Conservation (phyloP, 306 rosid genomes). For the Pachyrhizus erosus region DNA sequence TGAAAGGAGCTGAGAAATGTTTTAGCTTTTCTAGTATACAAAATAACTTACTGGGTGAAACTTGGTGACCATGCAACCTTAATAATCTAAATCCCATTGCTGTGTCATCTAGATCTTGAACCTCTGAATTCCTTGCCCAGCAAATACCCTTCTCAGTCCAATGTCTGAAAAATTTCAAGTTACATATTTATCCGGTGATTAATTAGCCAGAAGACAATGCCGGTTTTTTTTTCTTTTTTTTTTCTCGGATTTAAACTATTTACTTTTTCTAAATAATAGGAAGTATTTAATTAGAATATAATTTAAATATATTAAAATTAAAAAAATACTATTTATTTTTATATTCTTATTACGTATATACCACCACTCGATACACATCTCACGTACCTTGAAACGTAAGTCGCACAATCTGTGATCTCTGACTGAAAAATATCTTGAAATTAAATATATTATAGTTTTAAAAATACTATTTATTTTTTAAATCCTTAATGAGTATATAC, state of each 20-base stretch:
- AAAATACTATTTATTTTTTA: neutral
- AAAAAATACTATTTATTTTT: neutral
- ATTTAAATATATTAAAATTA: neutral
- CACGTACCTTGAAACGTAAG: slow-evolving; percentile 60
- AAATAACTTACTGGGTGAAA: slow-evolving; percentile 63
- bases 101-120: slow-evolving; percentile 84
- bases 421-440: slow-evolving; percentile 66
- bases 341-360: neutral
- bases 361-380: too few species aligned
- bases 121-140: slow-evolving; percentile 83
- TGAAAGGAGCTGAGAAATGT: neutral
- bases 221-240: neutral
- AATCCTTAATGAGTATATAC: neutral
- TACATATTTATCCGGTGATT: neutral
- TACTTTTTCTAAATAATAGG: neutral
- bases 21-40: neutral
- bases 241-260: too few species aligned
- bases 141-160: slow-evolving; percentile 86
- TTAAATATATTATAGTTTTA: neutral
- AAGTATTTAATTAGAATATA: neutral
- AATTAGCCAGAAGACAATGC: neutral
- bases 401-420: slow-evolving; percentile 56
- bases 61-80: slow-evolving; percentile 68
- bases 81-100: slow-evolving; percentile 86
- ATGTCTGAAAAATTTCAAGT: slow-evolving; percentile 45